Evolutionary conservation across 352 stramenopile genomes (phyloP).

Genomic region (Phytophthora tentaculata): DNA sequence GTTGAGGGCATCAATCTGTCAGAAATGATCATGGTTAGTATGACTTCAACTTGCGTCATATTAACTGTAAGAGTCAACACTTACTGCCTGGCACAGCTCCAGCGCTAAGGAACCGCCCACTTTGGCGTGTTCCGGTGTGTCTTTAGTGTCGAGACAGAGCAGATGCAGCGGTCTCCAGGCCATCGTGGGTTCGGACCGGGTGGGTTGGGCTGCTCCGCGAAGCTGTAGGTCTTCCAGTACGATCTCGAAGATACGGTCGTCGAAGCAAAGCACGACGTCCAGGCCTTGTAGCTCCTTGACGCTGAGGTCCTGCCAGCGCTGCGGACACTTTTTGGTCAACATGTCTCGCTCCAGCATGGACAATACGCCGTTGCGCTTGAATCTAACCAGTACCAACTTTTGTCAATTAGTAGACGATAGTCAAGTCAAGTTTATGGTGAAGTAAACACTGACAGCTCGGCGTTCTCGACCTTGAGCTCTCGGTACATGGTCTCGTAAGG

Average conservation of each 20-base stretch:
- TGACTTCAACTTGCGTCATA: neutral
- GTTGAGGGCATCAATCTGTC: conserved; percentile 59
- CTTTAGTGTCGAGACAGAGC: conserved; percentile 89
- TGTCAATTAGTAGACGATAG: conserved; percentile 10
- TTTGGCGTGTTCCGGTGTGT: conserved; percentile 87
- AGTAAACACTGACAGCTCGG: conserved; percentile 49
- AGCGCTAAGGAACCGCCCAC: conserved; percentile 81
- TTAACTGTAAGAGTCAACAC: conserved; percentile 1
- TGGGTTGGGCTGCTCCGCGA: conserved; percentile 34
- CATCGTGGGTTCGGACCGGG: conserved; percentile 37
- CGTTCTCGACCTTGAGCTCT: conserved; percentile 82
- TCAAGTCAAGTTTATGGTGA: conserved; percentile 7
- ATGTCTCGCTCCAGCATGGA: conserved; percentile 91
- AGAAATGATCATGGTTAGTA: conserved; percentile 7
- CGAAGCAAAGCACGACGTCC: conserved; percentile 91
- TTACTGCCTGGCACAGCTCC: conserved; percentile 74
- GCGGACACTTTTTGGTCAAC: conserved; percentile 82
- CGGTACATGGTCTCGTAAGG: conserved; percentile 88
- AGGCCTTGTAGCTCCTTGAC: conserved; percentile 74
- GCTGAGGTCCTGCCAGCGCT: conserved; percentile 87
- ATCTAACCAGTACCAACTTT: conserved; percentile 44
- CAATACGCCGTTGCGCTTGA: conserved; percentile 83
- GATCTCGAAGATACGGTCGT: conserved; percentile 91
- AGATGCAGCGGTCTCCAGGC: conserved; percentile 78
- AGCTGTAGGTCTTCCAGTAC: conserved; percentile 84